Percentiles rank a stretch among this genome's conserved stretches.
Evolutionary conservation across 129 eudicot species (phyloP).

Genomic region (Glebionis coronaria): DNA sequence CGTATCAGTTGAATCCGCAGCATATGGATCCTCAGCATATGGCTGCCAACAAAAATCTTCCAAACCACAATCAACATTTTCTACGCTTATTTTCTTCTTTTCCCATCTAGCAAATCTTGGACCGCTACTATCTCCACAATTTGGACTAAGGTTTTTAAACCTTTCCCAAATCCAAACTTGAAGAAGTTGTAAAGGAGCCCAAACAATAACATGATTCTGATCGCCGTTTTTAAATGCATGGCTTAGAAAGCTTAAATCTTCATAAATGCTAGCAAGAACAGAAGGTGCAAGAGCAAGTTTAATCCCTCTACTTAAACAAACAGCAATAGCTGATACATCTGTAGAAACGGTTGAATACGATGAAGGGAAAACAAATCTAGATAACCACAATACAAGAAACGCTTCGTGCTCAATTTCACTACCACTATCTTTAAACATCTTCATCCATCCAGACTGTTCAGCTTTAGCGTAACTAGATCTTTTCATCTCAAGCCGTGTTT

Average conservation of each 20-base stretch:
- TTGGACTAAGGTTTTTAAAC: slow-evolving; percentile 18
- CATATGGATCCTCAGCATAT: slow-evolving; percentile 19
- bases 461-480: slow-evolving; percentile 21
- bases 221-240: not conserved
- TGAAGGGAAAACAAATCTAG: slow-evolving; percentile 35
- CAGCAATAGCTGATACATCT: slow-evolving; percentile 18
- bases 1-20: too few species aligned
- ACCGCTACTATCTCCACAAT: not conserved
- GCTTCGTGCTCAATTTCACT: slow-evolving; percentile 1
- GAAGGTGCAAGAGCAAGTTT: slow-evolving; percentile 42
- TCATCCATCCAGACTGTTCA: slow-evolving; percentile 25
- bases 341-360: not conserved
- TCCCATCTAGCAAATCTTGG: slow-evolving; percentile 29
- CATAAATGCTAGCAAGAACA: slow-evolving; percentile 34
- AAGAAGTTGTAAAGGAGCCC: slow-evolving; percentile 33
- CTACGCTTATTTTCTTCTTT: slow-evolving; percentile 1
- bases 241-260: slow-evolving; percentile 27
- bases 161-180: slow-evolving; percentile 43
- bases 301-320: slow-evolving; percentile 27
- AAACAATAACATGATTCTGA: slow-evolving; percentile 13
- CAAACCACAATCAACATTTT: slow-evolving; percentile 13
- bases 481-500: not conserved
- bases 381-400: slow-evolving; percentile 30
- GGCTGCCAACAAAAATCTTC: slow-evolving; percentile 30
- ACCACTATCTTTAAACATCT: slow-evolving; percentile 25